Percentiles rank a stretch among this genome's conserved stretches.
phyloP scores from a whole-genome alignment of 768 basidiomycete species.

The Asterophora parasitica region DNA sequence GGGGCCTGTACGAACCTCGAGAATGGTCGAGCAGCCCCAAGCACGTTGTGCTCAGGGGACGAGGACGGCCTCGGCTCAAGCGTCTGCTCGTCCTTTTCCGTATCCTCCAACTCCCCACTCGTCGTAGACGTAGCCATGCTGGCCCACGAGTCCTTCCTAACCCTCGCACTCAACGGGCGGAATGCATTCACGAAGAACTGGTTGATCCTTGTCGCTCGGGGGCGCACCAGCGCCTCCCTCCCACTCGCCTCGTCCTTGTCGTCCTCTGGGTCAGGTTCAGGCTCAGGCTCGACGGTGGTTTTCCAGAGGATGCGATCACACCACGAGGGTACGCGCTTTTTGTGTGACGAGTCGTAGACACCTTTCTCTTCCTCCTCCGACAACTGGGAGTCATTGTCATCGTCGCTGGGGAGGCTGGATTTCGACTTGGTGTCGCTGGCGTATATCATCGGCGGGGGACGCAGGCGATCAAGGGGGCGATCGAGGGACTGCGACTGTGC shows the following conservation, averaged over 20 bases:
- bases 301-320: constrained; percentile 87
- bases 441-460: constrained; percentile 26
- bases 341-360: constrained; percentile 77
- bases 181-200: constrained; percentile 53
- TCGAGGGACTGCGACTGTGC: constrained; percentile 15
- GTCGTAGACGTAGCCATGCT: constrained; percentile 23
- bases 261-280: constrained; percentile 26
- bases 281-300: constrained; percentile 52
- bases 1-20: constrained; percentile 20
- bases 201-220: constrained; percentile 41
- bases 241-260: too few species aligned
- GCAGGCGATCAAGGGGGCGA: constrained; percentile 13
- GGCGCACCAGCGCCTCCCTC: constrained; percentile 21
- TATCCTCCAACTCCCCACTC: too few species aligned
- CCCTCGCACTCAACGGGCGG: constrained; percentile 38
- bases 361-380: constrained; percentile 45
- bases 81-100: too few species aligned
- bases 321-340: constrained; percentile 84
- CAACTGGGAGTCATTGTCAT: constrained; percentile 14
- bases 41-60: constrained; percentile 14
- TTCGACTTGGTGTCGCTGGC: constrained; percentile 32
- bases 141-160: constrained; percentile 32
- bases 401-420: constrained; percentile 31
- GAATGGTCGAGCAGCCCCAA: constrained; percentile 18
- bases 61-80: constrained; percentile 14